Conservation (phyloP, 73 alveolate species). For the Paramecium primaurelia region DNA sequence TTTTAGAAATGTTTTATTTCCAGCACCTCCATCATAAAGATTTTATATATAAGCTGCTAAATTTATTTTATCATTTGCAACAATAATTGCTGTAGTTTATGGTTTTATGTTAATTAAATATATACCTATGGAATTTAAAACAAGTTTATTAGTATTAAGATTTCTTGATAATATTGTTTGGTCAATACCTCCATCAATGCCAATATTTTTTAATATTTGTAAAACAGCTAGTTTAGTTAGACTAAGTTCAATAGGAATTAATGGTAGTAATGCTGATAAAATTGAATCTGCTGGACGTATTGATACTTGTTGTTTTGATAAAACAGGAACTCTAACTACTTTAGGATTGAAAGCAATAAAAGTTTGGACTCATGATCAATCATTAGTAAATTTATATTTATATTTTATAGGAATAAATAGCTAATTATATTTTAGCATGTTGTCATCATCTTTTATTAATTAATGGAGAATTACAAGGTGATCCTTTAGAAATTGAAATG, state of each 20-base stretch:
- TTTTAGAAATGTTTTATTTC: slow-evolving; percentile 74
- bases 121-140: slow-evolving; percentile 25
- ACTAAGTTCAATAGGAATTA: slow-evolving; percentile 55
- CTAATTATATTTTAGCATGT: background rate
- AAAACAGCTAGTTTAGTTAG: slow-evolving; percentile 65
- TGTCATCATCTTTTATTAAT: background rate
- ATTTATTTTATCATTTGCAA: slow-evolving; percentile 7
- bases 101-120: background rate
- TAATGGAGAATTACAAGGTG: background rate
- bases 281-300: slow-evolving; percentile 72
- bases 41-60: background rate
- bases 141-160: background rate
- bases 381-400: background rate
- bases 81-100: background rate
- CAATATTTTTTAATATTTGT: slow-evolving; percentile 53
- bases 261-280: slow-evolving; percentile 70
- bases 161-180: slow-evolving; percentile 42
- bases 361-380: background rate
- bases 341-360: background rate
- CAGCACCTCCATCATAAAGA: slow-evolving; percentile 35
- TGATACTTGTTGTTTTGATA: slow-evolving; percentile 76
- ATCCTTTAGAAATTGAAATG: background rate
- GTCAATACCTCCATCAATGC: slow-evolving; percentile 58
- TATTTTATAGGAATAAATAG: background rate
- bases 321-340: slow-evolving; percentile 60